Conservation (phyloP, 2,329 filamentous ascomycete genomes). For the Paracorniculantispora psalliotae region DNA sequence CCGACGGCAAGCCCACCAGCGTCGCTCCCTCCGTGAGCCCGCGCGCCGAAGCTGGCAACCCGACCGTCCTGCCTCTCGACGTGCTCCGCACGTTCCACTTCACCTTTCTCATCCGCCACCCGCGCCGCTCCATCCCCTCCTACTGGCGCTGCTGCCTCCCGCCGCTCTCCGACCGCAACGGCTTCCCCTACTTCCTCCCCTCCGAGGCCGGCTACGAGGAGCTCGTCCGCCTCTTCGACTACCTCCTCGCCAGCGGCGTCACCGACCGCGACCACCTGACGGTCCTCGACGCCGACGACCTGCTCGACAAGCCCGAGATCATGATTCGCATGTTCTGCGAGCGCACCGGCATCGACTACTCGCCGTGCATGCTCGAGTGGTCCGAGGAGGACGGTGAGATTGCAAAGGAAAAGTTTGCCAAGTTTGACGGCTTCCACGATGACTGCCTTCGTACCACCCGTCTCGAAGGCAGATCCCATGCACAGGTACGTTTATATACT, state of each 20-base stretch:
- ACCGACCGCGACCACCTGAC: slow-evolving; percentile 73
- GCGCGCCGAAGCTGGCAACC: slow-evolving; percentile 62
- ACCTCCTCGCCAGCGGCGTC: slow-evolving; percentile 62
- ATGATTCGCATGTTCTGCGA: slow-evolving; percentile 77
- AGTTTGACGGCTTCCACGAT: slow-evolving; percentile 96
- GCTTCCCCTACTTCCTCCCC: slow-evolving; percentile 82
- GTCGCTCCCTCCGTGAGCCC: slow-evolving; percentile 78
- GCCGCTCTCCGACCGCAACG: slow-evolving; percentile 74
- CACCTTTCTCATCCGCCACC: slow-evolving; percentile 94
- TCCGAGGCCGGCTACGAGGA: slow-evolving; percentile 88
- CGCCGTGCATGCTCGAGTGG: slow-evolving; percentile 78
- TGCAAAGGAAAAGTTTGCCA: slow-evolving; percentile 77
- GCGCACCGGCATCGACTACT: slow-evolving; percentile 72
- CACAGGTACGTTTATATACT: slow-evolving; percentile 41
- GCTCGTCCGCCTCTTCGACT: slow-evolving; percentile 82
- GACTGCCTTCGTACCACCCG: slow-evolving; percentile 82
- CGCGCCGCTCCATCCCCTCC: slow-evolving; percentile 83
- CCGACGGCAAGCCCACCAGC: slow-evolving; percentile 59
- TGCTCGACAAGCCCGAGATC: slow-evolving; percentile 76
- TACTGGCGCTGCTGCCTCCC: slow-evolving; percentile 94
- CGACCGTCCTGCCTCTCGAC: slow-evolving; percentile 73
- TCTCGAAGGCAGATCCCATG: slow-evolving; percentile 64
- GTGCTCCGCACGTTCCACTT: slow-evolving; percentile 81
- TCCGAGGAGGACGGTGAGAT: slow-evolving; percentile 67
- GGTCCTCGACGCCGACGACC: slow-evolving; percentile 87